Conservation (phyloP, 2,329 filamentous ascomycete species). For the Alternaria brassicicola region DNA sequence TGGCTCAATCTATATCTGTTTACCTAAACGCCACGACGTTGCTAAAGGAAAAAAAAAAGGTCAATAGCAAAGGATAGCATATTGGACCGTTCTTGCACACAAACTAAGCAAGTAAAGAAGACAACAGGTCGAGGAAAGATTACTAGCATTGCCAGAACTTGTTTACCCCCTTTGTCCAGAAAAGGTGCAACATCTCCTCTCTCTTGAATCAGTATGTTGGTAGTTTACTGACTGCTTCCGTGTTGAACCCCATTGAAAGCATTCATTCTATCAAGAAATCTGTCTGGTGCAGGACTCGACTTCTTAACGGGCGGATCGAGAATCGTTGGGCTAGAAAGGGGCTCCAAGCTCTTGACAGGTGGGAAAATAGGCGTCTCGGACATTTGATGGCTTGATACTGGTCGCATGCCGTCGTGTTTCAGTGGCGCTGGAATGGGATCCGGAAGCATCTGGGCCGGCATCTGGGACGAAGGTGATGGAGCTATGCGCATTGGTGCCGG, state of each 20-base stretch:
- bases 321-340: slow-evolving; percentile 63
- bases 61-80: neutral
- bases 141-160: neutral
- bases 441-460: slow-evolving; percentile 43
- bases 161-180: neutral
- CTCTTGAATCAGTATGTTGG: neutral
- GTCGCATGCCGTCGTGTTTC: slow-evolving; percentile 52
- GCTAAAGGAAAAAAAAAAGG: neutral
- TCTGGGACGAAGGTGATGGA: slow-evolving; percentile 37
- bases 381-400: slow-evolving; percentile 41
- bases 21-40: neutral
- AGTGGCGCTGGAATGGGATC: slow-evolving; percentile 52
- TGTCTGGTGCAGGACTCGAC: slow-evolving; percentile 18
- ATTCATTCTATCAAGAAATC: slow-evolving; percentile 1
- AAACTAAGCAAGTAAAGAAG: neutral
- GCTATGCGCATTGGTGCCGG: slow-evolving; percentile 35
- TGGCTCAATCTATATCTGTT: neutral
- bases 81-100: neutral
- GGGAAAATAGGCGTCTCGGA: slow-evolving; percentile 59
- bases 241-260: neutral
- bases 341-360: slow-evolving; percentile 63
- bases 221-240: neutral
- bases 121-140: neutral
- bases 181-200: neutral
- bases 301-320: slow-evolving; percentile 67